phyloP scores from a whole-genome alignment of 164 flowering plant species.

The Houttuynia cordata region DNA sequence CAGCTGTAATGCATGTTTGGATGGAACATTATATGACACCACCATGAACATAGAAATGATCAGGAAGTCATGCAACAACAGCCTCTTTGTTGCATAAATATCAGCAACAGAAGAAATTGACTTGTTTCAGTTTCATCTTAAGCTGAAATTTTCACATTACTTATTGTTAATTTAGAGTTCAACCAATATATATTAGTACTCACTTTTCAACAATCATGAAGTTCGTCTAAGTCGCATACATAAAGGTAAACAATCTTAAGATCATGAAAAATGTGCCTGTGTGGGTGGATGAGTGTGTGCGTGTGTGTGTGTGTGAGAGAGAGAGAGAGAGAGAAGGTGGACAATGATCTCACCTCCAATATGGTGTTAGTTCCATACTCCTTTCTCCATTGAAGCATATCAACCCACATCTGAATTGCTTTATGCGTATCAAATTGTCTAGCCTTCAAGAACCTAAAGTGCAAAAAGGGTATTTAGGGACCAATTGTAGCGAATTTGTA shows the following conservation, averaged over 20 bases:
- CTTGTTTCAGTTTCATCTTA: no score
- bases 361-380: slow-evolving; percentile 84
- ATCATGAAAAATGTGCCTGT: background rate
- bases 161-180: no score
- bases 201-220: no score
- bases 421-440: slow-evolving; percentile 68
- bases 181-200: no score
- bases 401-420: slow-evolving; percentile 84
- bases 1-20: no score
- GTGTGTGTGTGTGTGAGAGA: background rate
- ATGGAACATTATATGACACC: no score
- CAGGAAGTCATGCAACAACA: no score
- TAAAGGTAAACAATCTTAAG: background rate
- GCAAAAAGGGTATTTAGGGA: background rate
- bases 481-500: background rate
- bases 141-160: no score
- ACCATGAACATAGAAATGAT: no score
- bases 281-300: background rate
- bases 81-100: no score
- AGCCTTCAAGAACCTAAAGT: slow-evolving; percentile 75
- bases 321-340: background rate
- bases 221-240: no score
- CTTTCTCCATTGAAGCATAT: slow-evolving; percentile 88
- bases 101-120: no score
- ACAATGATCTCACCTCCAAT: slow-evolving; percentile 45